Evolutionary conservation across 2,329 filamentous ascomycete genomes (phyloP).

Genomic region (Sporothrix humicola): DNA sequence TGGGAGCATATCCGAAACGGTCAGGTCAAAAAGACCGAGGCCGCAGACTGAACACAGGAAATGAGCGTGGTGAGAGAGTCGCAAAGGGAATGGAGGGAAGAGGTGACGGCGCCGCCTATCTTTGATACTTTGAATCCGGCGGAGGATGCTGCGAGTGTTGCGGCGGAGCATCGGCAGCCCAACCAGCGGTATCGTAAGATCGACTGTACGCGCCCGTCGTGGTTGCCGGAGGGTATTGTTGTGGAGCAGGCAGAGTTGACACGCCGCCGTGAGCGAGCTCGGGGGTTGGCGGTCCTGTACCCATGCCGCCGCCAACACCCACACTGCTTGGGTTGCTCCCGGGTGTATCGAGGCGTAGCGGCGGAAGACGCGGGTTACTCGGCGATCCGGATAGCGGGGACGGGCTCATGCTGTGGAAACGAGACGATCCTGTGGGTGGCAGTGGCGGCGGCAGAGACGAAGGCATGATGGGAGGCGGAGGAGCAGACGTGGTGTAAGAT

Average conservation of each 20-base stretch:
- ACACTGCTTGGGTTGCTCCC: slow-evolving; percentile 42
- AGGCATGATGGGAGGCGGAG: slow-evolving; percentile 20
- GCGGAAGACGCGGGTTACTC: slow-evolving; percentile 33
- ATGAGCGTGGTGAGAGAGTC: neutral
- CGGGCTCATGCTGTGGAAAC: slow-evolving; percentile 35
- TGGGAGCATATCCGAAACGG: too few species aligned
- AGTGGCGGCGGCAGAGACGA: slow-evolving; percentile 21
- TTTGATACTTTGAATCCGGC: slow-evolving; percentile 83
- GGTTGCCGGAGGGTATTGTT: slow-evolving; percentile 21
- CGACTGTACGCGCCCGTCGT: slow-evolving; percentile 35
- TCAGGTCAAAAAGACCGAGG: too few species aligned
- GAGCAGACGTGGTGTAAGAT: slow-evolving; percentile 18
- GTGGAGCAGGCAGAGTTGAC: slow-evolving; percentile 26
- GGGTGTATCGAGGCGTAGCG: slow-evolving; percentile 36
- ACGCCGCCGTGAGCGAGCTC: slow-evolving; percentile 24
- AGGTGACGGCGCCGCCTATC: slow-evolving; percentile 54
- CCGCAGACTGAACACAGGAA: neutral
- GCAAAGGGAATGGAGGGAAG: neutral
- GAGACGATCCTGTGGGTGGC: slow-evolving; percentile 1
- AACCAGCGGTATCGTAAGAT: slow-evolving; percentile 37
- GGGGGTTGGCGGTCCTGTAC: slow-evolving; percentile 36
- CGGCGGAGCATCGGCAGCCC: slow-evolving; percentile 32
- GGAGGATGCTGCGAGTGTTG: slow-evolving; percentile 56
- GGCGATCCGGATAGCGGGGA: slow-evolving; percentile 35
- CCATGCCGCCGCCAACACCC: slow-evolving; percentile 36